A percentile compares a stretch with the other conserved stretches of the same genome.
Conservation (phyloP, 805 yeast species). For the Yamadazyma nakazawae region DNA sequence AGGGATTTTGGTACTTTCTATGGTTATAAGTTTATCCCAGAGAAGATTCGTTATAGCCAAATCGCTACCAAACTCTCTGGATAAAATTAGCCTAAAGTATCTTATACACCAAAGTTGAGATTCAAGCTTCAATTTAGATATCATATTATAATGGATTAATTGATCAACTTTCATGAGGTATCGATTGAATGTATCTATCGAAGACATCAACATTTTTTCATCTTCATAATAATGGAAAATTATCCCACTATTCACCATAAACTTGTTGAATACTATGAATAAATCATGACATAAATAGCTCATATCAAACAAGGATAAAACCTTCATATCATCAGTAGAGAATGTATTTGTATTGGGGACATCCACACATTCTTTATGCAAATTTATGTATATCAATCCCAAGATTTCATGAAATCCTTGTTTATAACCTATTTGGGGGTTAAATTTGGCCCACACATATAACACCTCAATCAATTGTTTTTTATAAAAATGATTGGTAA, state of each 20-base stretch:
- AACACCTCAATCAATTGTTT: slow-evolving; percentile 39
- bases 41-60: slow-evolving; percentile 30
- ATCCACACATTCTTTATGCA: slow-evolving; percentile 33
- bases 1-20: slow-evolving; percentile 22
- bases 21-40: slow-evolving; percentile 50
- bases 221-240: slow-evolving; percentile 33
- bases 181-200: slow-evolving; percentile 48
- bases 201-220: slow-evolving; percentile 41
- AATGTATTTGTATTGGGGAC: slow-evolving; percentile 25
- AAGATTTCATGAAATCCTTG: slow-evolving; percentile 56
- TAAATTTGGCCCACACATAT: slow-evolving; percentile 49
- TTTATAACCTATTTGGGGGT: slow-evolving; percentile 45
- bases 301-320: slow-evolving; percentile 38
- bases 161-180: slow-evolving; percentile 50
- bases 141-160: slow-evolving; percentile 42
- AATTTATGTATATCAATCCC: slow-evolving; percentile 44
- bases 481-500: slow-evolving; percentile 22
- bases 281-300: slow-evolving; percentile 41
- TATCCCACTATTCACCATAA: slow-evolving; percentile 41
- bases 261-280: slow-evolving; percentile 41
- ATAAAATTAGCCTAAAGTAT: slow-evolving; percentile 44
- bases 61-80: slow-evolving; percentile 46
- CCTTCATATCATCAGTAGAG: slow-evolving; percentile 27
- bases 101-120: slow-evolving; percentile 56
- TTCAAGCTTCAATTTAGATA: slow-evolving; percentile 44